Percentiles rank a stretch among this genome's conserved stretches.
These are phyloP conservation scores for Ampelomyces quisqualis DNA, from an alignment of 2,329 filamentous ascomycete genomes.

Conservation along the genomic window DNA sequence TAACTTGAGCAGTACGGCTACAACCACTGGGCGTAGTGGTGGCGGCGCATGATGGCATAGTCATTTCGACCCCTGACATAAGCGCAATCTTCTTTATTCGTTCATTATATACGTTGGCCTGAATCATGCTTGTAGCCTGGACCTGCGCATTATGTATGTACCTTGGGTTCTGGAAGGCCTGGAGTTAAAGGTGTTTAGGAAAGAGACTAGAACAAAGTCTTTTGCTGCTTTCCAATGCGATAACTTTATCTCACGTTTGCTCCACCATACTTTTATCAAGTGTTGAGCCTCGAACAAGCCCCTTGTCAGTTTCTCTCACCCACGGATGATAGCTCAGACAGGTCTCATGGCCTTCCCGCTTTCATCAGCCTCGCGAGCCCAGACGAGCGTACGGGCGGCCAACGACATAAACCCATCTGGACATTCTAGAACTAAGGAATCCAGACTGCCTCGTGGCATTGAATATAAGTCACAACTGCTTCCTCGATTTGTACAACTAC, in stretches of 20 bases:
- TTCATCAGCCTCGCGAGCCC: slow-evolving; percentile 21
- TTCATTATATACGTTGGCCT: slow-evolving; percentile 2
- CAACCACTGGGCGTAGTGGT: slow-evolving; percentile 49
- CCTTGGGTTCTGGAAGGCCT: slow-evolving; percentile 22
- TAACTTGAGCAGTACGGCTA: slow-evolving; percentile 59
- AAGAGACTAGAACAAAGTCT: slow-evolving; percentile 28
- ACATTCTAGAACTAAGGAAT: slow-evolving; percentile 37
- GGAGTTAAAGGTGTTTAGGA: slow-evolving; percentile 35
- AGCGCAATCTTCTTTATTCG: neutral
- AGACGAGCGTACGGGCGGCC: slow-evolving; percentile 19
- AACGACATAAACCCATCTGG: slow-evolving; percentile 25
- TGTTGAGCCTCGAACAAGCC: slow-evolving; percentile 8
- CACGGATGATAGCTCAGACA: slow-evolving; percentile 24
- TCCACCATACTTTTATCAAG: slow-evolving; percentile 8
- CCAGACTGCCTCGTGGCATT: slow-evolving; percentile 27
- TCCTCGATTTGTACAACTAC: slow-evolving; percentile 15
- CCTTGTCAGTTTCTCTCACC: slow-evolving; percentile 13
- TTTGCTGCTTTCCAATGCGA: slow-evolving; percentile 18
- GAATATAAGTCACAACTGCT: slow-evolving; percentile 31
- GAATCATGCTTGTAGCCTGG: slow-evolving; percentile 20
- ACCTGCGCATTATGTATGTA: slow-evolving; percentile 32
- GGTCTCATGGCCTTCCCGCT: slow-evolving; percentile 22
- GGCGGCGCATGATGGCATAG: slow-evolving; percentile 36
- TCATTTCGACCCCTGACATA: neutral
- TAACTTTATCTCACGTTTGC: slow-evolving; percentile 14